Evolutionary conservation across 1,139 yeast species (phyloP), one percentile per base, ranked within the genome.

Genomic region (Suzukiozyma palmioleophila): DNA sequence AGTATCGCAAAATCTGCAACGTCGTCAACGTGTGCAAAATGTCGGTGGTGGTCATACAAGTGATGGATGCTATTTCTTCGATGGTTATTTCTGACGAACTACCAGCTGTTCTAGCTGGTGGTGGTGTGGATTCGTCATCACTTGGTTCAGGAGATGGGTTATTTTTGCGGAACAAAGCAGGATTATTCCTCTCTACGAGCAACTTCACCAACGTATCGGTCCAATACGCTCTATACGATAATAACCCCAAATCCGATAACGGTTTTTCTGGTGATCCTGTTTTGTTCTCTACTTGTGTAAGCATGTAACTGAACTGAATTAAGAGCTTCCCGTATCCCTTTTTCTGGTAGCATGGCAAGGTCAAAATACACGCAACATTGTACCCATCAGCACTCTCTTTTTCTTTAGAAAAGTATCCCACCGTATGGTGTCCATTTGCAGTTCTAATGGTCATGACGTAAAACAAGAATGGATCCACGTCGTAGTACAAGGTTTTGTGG

Each of bases 191-290:
- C 50, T 89, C 96, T 35, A 85, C 83, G 28, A 92, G 63, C 30
- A 88, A 59, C 40, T 80, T 82, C 11, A 89, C 82, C 43, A 92
- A 71, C 0, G 94, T 81, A 52, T 92, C 97, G 0, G 97, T 82
- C 99, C 99, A 92, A 57, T 77, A 94, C 0, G 97, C 97, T 59
- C 98, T 80, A 57, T 94, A 92, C 3, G 96, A 86, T 36, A 92
- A 72, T 27, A 92, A 69, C 26, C 99, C 99, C 55, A 92, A 73
- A 72, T 92, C 97, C 0, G 97, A 88, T 26, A 92, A 69, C 2
- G 99, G 99, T 54, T 94, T 94, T 62, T 92, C 99, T 0, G 98
- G 99, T 0, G 97, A 88, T 0, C 99, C 99, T 2, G 82, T 79
- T 58, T 90, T 92, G 42, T 83, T 83, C 56, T 94, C 98, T 42